Evolutionary conservation across 495 filamentous ascomycete species (phyloP).

Genomic region (Aspergillus saccharolyticus): DNA sequence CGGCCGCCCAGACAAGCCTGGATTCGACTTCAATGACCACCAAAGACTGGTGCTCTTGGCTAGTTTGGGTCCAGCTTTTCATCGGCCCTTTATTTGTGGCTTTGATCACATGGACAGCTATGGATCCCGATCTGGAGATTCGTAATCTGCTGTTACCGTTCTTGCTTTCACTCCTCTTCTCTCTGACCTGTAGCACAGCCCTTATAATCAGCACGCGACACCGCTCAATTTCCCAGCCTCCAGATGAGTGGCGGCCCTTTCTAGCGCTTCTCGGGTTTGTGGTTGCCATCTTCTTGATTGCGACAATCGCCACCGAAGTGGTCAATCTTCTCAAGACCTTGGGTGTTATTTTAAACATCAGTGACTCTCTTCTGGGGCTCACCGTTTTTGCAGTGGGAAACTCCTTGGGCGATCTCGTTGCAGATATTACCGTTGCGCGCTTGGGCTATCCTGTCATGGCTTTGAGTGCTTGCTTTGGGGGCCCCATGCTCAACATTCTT

Average conservation of each 20-base stretch:
- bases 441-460: conserved; percentile 98
- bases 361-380: conserved; percentile 90
- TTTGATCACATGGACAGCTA: conserved; percentile 70
- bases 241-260: conserved; percentile 61
- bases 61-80: conserved; percentile 78
- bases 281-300: conserved; percentile 92
- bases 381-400: conserved; percentile 98
- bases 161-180: conserved; percentile 65
- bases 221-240: conserved; percentile 41
- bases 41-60: conserved; percentile 83
- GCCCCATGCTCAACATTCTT: conserved; percentile 95
- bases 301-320: conserved; percentile 91
- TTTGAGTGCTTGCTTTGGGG: conserved; percentile 87
- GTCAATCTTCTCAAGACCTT: conserved; percentile 92
- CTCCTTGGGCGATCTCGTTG: conserved; percentile 88
- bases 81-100: conserved; percentile 82
- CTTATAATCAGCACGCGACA: conserved; percentile 57
- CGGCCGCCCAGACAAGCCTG: conserved; percentile 22
- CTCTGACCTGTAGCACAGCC: conserved; percentile 55
- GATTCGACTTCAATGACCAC: conserved; percentile 25
- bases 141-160: conserved; percentile 55
- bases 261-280: conserved; percentile 88
- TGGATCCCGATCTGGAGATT: conserved; percentile 44
- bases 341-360: conserved; percentile 88
- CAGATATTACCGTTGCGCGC: conserved; percentile 87